Conservation (phyloP, 2,329 filamentous ascomycete genomes). For the Colletotrichum noveboracense region DNA sequence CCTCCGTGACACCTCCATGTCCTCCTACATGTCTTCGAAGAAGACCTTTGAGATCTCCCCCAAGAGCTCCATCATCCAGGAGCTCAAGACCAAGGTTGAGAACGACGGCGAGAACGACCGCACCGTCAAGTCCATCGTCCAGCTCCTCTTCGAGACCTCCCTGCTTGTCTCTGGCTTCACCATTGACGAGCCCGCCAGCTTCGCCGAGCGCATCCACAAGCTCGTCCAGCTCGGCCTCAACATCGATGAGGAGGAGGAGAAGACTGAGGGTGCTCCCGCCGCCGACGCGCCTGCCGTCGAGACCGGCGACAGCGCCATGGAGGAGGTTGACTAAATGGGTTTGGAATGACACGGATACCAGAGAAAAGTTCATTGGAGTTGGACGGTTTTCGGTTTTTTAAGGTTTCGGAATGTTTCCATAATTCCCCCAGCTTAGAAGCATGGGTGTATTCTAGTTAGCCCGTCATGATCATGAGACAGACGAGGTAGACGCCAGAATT, state of each 20-base stretch:
- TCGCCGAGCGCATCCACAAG: conserved; percentile 99
- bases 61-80: conserved; percentile 96
- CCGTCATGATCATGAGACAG: conserved; percentile 44
- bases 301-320: conserved; percentile 93
- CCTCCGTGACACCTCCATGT: conserved; percentile 99
- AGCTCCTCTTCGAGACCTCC: conserved; percentile 98
- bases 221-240: conserved; percentile 97
- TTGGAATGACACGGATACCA: conserved; percentile 36
- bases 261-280: conserved; percentile 61
- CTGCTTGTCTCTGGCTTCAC: conserved; percentile 99
- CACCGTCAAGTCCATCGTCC: conserved; percentile 98
- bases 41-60: conserved; percentile 99
- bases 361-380: conserved; percentile 43
- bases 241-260: conserved; percentile 92
- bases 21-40: conserved; percentile 99
- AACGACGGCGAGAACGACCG: conserved; percentile 96
- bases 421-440: conserved; percentile 34
- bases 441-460: conserved; percentile 46
- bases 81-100: conserved; percentile 99
- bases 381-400: conserved; percentile 39
- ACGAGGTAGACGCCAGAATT: conserved; percentile 43
- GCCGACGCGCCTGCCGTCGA: conserved; percentile 64
- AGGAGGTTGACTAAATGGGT: conserved; percentile 91
- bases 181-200: conserved; percentile 97
- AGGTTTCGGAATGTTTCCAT: conserved; percentile 28